Conservation (phyloP, 2,329 filamentous ascomycete genomes). For the Clarireedia monteithiana region DNA sequence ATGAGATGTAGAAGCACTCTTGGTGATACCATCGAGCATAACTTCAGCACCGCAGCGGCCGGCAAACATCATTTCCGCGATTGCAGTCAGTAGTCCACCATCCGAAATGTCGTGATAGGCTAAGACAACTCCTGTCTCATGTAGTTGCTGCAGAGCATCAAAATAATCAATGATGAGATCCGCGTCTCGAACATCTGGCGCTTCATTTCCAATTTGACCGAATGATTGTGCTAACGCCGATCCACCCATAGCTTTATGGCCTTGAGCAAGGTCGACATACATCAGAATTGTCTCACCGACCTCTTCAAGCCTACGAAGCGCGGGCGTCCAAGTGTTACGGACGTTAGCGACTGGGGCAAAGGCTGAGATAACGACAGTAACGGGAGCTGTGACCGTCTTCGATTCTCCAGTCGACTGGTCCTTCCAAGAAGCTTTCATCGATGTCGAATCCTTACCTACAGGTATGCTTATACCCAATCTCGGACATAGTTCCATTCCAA, state of each 20-base stretch:
- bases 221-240: constrained; percentile 88
- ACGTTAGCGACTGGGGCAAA: constrained; percentile 80
- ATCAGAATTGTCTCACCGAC: constrained; percentile 84
- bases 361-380: constrained; percentile 85
- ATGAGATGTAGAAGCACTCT: constrained; percentile 49
- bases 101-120: constrained; percentile 95
- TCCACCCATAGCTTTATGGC: constrained; percentile 76
- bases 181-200: constrained; percentile 77
- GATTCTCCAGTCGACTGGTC: constrained; percentile 56
- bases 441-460: constrained; percentile 96
- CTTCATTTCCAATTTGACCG: constrained; percentile 74
- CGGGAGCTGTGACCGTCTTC: constrained; percentile 85
- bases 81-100: constrained; percentile 81
- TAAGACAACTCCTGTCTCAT: constrained; percentile 65
- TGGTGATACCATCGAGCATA: constrained; percentile 66
- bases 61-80: constrained; percentile 98
- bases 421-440: constrained; percentile 97
- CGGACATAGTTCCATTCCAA: constrained; percentile 87
- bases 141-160: constrained; percentile 66
- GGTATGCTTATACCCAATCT: constrained; percentile 88
- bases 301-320: constrained; percentile 73
- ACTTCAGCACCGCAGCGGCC: constrained; percentile 83
- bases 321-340: constrained; percentile 86
- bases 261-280: constrained; percentile 82
- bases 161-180: constrained; percentile 84